Evolutionary conservation across 1,284 basidiomycete species (phyloP).

Genomic region (Ustilago lituana): DNA sequence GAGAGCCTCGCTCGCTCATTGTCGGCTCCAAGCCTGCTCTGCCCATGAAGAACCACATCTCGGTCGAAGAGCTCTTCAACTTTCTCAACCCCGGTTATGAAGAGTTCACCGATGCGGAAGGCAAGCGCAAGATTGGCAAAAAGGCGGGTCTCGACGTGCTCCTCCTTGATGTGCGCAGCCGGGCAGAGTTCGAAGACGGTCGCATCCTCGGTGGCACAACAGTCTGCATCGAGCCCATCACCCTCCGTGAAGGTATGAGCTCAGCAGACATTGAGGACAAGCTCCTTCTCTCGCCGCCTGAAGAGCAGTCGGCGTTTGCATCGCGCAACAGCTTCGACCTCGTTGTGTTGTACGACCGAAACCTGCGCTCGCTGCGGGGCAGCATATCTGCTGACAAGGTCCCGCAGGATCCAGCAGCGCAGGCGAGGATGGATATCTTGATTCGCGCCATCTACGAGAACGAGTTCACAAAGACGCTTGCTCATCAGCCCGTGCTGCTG

Average conservation of each 20-base stretch:
- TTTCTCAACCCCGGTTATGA: conserved; percentile 63
- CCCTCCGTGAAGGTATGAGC: conserved; percentile 70
- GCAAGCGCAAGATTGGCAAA: conserved; percentile 51
- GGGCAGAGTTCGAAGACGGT: conserved; percentile 79
- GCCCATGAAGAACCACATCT: conserved; percentile 52
- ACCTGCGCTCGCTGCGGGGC: conserved; percentile 36
- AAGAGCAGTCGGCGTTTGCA: conserved; percentile 78
- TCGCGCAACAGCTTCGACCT: conserved; percentile 88
- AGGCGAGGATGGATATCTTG: conserved; percentile 43
- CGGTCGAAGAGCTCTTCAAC: conserved; percentile 59
- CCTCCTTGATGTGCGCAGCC: conserved; percentile 81
- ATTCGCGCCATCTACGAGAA: conserved; percentile 56
- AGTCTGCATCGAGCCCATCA: conserved; percentile 78
- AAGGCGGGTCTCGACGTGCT: conserved; percentile 70
- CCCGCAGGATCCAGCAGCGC: conserved; percentile 39
- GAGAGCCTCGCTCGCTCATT: conserved; percentile 25
- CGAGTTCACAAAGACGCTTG: conserved; percentile 69
- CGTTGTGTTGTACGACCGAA: conserved; percentile 85
- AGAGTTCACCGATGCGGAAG: conserved; percentile 49
- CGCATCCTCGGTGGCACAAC: conserved; percentile 77
- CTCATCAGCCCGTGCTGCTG: conserved; percentile 82
- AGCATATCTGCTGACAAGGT: conserved; percentile 18
- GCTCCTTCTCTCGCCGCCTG: conserved; percentile 76
- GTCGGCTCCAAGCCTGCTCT: conserved; percentile 47
- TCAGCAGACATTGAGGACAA: conserved; percentile 81